Evolutionary conservation across 495 filamentous ascomycete genomes (phyloP).

Genomic region (Xylaria nigripes): DNA sequence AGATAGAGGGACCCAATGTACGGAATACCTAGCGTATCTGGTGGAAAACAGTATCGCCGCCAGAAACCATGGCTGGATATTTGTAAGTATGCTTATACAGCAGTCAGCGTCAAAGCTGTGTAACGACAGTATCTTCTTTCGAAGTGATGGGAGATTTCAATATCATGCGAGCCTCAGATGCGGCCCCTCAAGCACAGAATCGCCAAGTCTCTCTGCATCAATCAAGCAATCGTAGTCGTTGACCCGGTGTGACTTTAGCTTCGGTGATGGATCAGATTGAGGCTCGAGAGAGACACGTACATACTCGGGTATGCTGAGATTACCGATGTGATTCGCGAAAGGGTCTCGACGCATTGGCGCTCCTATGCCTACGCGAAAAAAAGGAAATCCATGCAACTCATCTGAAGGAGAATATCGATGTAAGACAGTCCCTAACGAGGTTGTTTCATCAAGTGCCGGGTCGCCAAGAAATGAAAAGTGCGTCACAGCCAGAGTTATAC

Average conservation of each 20-base stretch:
- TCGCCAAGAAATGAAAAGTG: constrained; percentile 1
- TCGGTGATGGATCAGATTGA: no score
- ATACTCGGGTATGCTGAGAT: neutral
- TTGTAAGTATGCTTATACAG: neutral
- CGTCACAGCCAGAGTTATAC: neutral
- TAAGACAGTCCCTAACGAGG: neutral
- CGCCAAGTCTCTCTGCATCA: neutral
- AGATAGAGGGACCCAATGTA: no score
- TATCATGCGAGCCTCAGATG: neutral
- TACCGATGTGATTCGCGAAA: no score
- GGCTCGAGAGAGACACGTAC: neutral
- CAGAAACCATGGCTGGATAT: no score
- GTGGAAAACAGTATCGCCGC: no score
- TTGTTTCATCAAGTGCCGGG: neutral
- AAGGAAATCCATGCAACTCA: neutral
- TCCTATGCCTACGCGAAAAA: neutral
- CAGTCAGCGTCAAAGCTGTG: neutral
- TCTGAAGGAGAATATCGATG: neutral
- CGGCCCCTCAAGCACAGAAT: neutral
- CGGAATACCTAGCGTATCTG: no score
- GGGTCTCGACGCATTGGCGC: neutral
- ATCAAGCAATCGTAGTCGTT: neutral
- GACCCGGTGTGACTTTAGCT: neutral
- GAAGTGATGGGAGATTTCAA: neutral
- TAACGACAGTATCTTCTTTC: neutral